Base-by-base conservation (phyloP, 495 filamentous ascomycete genomes). In the Penicillium desertorum region DNA sequence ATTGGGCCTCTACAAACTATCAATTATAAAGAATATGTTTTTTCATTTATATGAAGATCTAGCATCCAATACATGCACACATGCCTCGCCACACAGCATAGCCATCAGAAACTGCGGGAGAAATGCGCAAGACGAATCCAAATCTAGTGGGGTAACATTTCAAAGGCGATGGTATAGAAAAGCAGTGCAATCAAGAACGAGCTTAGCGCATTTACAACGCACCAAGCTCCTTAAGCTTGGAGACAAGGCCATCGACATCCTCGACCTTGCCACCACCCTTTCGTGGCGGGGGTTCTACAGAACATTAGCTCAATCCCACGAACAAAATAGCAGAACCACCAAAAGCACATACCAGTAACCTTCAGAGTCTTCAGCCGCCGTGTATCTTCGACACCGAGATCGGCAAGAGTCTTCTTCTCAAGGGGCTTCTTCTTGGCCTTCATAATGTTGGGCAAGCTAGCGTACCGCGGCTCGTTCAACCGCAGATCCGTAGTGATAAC, bases 401-500 rank as follows among this genome's bases (percentile, higher is more conserved):
- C 93, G 48, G 72, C 83, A 70, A 96, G 68, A 46, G 77, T 89
- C 83, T 89, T 88, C 87, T 96, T 98, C 72, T 91, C 90, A 63
- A 98, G 66, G 64, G 88, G 88, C 86, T 98, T 98, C 89, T 98
- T 98, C 88, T 98, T 98, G 53, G 94, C 94, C 86, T 97, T 98
- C 95, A 98, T 98, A 57, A 98, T 98, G 74, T 97, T 97, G 63
- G 91, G 93, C 81, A 98, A 70, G 72, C 84, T 96, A 50, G 92
- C 93, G 75, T 97, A 98, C 50, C 95, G 76, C 54, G 94, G 95
- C 83, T 95, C 89, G 71, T 98, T 98, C 75, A 98, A 76, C 43
- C 94, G 78, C 74, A 98, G 72, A 83, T 98, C 94, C 58, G 94
- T 96, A 57, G 94, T 98, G 57, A 98, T 86, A 20, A 98, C 75